A percentile compares a stretch with the other conserved stretches of the same genome.
These are phyloP conservation scores for Nyctanthes arbortristis DNA, from an alignment of 257 asterid genomes.

Conservation along the genomic window DNA sequence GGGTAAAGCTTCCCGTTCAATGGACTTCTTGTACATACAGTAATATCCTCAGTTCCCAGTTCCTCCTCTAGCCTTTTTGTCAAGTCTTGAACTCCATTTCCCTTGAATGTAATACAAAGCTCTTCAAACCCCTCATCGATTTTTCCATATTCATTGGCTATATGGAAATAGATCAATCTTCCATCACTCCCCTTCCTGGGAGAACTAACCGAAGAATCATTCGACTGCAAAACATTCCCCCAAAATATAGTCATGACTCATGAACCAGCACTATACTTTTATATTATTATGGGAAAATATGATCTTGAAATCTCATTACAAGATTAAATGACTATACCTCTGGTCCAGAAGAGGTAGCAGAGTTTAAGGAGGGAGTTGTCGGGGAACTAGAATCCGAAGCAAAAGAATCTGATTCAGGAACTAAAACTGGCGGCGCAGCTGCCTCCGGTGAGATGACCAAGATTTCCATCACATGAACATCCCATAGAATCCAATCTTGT, in stretches of 20 bases:
- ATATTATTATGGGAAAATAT: too few species aligned
- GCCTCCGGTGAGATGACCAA: conserved; percentile 29
- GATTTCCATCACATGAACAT: conserved; percentile 45
- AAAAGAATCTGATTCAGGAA: conserved; percentile 32
- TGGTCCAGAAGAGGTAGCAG: conserved; percentile 36
- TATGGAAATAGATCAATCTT: conserved; percentile 53
- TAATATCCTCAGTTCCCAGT: conserved; percentile 56
- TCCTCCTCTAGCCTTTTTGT: conserved; percentile 59
- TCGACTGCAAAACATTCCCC: conserved; percentile 54
- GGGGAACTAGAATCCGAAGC: conserved; percentile 39
- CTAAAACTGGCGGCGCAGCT: conserved; percentile 27
- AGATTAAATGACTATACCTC: conserved; percentile 27
- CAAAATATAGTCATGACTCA: neutral
- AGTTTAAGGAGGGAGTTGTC: conserved; percentile 29
- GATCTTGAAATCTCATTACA: neutral
- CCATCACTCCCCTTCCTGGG: conserved; percentile 74
- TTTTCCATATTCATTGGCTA: conserved; percentile 72
- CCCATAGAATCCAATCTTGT: conserved; percentile 52
- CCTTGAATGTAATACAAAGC: conserved; percentile 67
- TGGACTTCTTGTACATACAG: conserved; percentile 73
- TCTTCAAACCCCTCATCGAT: conserved; percentile 67
- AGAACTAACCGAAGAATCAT: conserved; percentile 55
- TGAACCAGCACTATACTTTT: neutral
- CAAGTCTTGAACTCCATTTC: conserved; percentile 61
- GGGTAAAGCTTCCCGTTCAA: conserved; percentile 86